These are phyloP conservation scores for Cutaneotrichosporon sp. DNA, from an alignment of 1,284 basidiomycete species.

Conservation along the genomic window DNA sequence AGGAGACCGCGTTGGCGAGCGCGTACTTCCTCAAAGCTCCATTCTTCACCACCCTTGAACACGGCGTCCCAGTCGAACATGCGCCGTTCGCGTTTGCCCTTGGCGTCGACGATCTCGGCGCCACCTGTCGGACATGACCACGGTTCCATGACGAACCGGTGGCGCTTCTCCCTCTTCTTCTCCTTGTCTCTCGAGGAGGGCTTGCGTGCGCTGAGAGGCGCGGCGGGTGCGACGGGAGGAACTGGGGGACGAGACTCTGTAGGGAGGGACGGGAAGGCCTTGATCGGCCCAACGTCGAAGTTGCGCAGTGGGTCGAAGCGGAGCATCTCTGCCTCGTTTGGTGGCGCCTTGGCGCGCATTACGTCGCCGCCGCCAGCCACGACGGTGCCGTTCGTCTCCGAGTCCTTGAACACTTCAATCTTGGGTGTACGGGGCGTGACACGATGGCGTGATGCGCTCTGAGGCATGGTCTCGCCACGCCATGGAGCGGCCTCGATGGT, in stretches of 20 bases:
- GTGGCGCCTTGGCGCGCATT: slow-evolving; percentile 36
- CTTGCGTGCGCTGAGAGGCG: slow-evolving; percentile 39
- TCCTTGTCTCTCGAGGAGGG: slow-evolving; percentile 21
- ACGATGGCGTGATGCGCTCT: slow-evolving; percentile 37
- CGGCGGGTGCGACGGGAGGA: slow-evolving; percentile 29
- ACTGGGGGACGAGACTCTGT: slow-evolving; percentile 28
- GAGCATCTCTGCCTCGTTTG: slow-evolving; percentile 56
- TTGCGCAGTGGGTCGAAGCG: slow-evolving; percentile 62
- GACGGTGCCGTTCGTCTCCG: slow-evolving; percentile 30
- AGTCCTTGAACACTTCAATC: slow-evolving; percentile 58
- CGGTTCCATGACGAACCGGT: slow-evolving; percentile 26
- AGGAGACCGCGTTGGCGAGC: slow-evolving; percentile 49
- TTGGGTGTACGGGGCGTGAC: slow-evolving; percentile 54
- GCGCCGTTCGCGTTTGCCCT: slow-evolving; percentile 48
- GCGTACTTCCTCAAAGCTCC: slow-evolving; percentile 53
- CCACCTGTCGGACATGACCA: slow-evolving; percentile 51
- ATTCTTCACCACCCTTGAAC: slow-evolving; percentile 51
- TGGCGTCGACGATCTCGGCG: slow-evolving; percentile 37
- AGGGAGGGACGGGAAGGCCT: slow-evolving; percentile 7
- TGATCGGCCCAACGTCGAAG: slow-evolving; percentile 38
- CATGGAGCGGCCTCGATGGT: slow-evolving; percentile 54
- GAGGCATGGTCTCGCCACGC: slow-evolving; percentile 56
- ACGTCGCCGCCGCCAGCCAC: slow-evolving; percentile 13
- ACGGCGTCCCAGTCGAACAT: slow-evolving; percentile 53
- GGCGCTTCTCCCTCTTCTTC: slow-evolving; percentile 15